phyloP scores from a whole-genome alignment of 2,329 filamentous ascomycete species.

The Cytospora mali region DNA sequence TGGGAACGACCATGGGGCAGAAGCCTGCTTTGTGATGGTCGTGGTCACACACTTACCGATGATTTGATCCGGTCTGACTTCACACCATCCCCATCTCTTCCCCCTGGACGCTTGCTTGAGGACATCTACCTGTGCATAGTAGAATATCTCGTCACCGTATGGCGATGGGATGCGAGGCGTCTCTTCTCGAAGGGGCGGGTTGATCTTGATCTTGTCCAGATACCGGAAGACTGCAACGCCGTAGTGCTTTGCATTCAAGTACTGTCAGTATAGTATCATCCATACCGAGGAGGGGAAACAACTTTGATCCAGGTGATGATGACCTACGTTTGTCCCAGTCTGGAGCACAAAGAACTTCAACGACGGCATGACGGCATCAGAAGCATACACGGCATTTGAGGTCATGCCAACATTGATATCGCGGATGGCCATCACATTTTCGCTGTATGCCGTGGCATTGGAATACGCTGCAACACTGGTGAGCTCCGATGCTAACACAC shows the following conservation, averaged over 20 bases:
- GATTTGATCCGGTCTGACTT: constrained; percentile 48
- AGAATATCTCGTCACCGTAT: constrained; percentile 42
- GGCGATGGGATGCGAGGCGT: constrained; percentile 3
- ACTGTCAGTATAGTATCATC: not conserved
- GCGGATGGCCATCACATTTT: not conserved
- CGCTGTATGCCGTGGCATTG: not conserved
- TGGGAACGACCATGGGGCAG: too few species aligned
- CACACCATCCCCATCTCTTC: constrained; percentile 46
- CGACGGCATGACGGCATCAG: not conserved
- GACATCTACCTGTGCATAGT: constrained; percentile 48
- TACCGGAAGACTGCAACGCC: not conserved
- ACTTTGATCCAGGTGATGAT: not conserved
- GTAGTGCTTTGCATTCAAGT: not conserved
- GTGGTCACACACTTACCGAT: constrained; percentile 32
- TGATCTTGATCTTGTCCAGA: not conserved
- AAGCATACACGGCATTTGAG: not conserved
- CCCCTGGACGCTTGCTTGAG: constrained; percentile 37
- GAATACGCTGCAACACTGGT: not conserved
- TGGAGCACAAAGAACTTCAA: not conserved
- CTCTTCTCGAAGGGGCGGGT: constrained; percentile 2
- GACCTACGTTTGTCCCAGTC: not conserved
- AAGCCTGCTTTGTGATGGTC: not conserved
- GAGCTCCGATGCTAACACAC: not conserved
- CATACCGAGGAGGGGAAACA: not conserved
- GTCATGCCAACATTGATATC: not conserved